A percentile compares a stretch with the other conserved stretches of the same genome.
phyloP scores from a whole-genome alignment of 768 basidiomycete species.

The Amanita thiersii region DNA sequence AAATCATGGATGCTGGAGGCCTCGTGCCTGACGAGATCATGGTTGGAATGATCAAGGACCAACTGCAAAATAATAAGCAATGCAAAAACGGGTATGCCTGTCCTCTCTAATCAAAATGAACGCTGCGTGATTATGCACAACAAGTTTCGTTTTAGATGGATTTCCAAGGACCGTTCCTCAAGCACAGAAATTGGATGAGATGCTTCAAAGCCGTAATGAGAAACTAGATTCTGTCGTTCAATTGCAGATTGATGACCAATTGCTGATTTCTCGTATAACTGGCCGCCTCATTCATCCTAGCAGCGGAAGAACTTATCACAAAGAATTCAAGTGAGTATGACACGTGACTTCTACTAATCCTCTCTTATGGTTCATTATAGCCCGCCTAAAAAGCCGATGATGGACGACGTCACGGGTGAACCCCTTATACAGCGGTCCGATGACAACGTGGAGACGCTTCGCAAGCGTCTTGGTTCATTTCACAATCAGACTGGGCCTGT shows the following conservation, averaged over 20 bases:
- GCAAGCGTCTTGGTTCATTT: slow-evolving; percentile 83
- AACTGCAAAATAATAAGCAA: slow-evolving; percentile 84
- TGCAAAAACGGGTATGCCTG: slow-evolving; percentile 91
- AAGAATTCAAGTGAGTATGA: slow-evolving; percentile 77
- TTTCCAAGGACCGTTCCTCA: slow-evolving; percentile 98
- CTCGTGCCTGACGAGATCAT: slow-evolving; percentile 95
- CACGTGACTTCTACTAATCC: not conserved
- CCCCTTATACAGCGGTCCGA: slow-evolving; percentile 95
- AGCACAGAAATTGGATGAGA: slow-evolving; percentile 90
- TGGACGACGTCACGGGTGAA: slow-evolving; percentile 92
- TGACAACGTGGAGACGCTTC: slow-evolving; percentile 93
- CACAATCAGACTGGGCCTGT: slow-evolving; percentile 95
- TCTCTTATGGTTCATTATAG: slow-evolving; percentile 31
- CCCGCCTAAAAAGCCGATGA: slow-evolving; percentile 94
- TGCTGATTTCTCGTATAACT: slow-evolving; percentile 96
- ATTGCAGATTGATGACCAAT: slow-evolving; percentile 85
- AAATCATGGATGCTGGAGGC: slow-evolving; percentile 95
- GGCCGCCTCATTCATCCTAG: slow-evolving; percentile 89
- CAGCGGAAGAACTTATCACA: slow-evolving; percentile 91
- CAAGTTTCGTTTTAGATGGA: slow-evolving; percentile 96
- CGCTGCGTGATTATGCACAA: slow-evolving; percentile 5
- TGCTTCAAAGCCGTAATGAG: slow-evolving; percentile 79
- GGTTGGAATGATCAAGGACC: slow-evolving; percentile 95
- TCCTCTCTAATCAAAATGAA: slow-evolving; percentile 1
- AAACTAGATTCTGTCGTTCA: slow-evolving; percentile 90